phyloP scores from a whole-genome alignment of 257 asterid genomes.

The Gardenia jasminoides region DNA sequence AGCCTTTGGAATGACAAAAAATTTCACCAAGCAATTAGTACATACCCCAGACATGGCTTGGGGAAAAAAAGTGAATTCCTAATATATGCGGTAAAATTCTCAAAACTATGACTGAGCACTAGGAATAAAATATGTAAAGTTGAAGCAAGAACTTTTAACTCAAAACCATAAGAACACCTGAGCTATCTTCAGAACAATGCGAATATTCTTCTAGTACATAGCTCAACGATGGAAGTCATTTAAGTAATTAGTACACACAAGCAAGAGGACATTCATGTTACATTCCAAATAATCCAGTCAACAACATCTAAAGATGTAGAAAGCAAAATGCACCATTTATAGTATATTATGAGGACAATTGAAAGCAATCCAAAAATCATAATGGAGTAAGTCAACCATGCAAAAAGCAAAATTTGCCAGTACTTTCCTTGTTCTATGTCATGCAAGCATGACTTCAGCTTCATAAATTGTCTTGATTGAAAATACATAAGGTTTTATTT shows the following conservation, averaged over 20 bases:
- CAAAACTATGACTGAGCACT: conserved; percentile 1
- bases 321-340: neutral
- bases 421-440: neutral
- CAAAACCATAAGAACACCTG: neutral
- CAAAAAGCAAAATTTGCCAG: too few species aligned
- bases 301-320: neutral
- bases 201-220: neutral
- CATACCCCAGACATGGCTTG: neutral
- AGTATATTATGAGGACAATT: neutral
- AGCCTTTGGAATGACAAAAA: conserved; percentile 47
- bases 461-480: neutral
- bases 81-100: neutral
- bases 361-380: neutral
- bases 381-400: too few species aligned
- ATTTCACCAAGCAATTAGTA: conserved; percentile 1
- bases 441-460: neutral
- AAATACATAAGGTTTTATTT: neutral
- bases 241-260: too few species aligned
- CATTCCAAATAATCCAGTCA: neutral
- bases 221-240: neutral
- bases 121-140: neutral
- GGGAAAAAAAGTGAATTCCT: neutral
- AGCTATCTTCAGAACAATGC: neutral
- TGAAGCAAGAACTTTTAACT: neutral
- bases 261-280: neutral